phyloP scores from a whole-genome alignment of 441 rosid genomes.

The Theobroma grandiflorum region DNA sequence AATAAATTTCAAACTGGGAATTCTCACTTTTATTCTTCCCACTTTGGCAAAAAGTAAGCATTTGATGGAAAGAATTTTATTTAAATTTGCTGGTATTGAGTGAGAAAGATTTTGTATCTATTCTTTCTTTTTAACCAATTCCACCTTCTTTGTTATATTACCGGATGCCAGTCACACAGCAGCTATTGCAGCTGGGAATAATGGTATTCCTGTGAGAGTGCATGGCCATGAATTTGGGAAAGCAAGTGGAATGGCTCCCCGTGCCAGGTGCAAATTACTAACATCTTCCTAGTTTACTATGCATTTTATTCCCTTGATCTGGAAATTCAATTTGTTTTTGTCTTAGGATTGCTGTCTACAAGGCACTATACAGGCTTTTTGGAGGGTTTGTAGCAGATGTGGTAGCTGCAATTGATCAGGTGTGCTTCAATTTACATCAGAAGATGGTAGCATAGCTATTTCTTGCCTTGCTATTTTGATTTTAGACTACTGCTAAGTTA shows the following conservation, averaged over 20 bases:
- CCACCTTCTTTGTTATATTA: slow-evolving; percentile 13
- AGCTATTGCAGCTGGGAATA: slow-evolving; percentile 98
- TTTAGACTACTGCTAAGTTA: slow-evolving; percentile 1
- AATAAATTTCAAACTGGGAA: too few species aligned
- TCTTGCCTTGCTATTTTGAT: not conserved
- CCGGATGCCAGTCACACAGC: slow-evolving; percentile 82
- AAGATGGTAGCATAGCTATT: not conserved
- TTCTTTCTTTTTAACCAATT: slow-evolving; percentile 23
- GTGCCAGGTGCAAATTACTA: slow-evolving; percentile 77
- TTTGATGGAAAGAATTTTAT: not conserved
- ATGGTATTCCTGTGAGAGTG: slow-evolving; percentile 93
- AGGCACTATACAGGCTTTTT: slow-evolving; percentile 93
- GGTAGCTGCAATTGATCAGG: slow-evolving; percentile 99
- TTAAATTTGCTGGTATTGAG: not conserved
- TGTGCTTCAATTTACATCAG: slow-evolving; percentile 28
- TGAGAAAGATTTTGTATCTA: slow-evolving; percentile 15
- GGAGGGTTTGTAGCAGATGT: slow-evolving; percentile 99
- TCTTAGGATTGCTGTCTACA: slow-evolving; percentile 96
- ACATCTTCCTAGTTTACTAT: slow-evolving; percentile 1
- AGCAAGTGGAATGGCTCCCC: slow-evolving; percentile 99
- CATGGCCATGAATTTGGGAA: slow-evolving; percentile 95
- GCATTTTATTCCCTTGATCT: slow-evolving; percentile 20
- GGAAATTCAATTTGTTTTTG: slow-evolving; percentile 23
- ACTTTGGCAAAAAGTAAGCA: not conserved
- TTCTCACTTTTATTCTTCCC: not conserved